Evolutionary conservation across 441 rosid species (phyloP).

Genomic region (Theobroma grandiflorum): DNA sequence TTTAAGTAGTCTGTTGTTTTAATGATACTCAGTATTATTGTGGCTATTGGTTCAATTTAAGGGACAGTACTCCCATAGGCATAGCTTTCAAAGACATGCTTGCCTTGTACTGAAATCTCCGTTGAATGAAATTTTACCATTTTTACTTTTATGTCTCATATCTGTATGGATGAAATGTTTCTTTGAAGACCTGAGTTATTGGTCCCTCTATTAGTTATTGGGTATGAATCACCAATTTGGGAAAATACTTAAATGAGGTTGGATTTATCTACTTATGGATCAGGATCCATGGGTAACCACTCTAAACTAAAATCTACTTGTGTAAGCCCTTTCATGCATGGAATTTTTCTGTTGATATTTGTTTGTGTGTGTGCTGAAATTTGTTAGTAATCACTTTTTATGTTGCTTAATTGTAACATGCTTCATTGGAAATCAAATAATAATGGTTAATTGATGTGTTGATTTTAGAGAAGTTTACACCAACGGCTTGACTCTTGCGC

Average conservation of each 20-base stretch:
- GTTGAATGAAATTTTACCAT: neutral
- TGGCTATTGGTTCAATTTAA: conserved; percentile 9
- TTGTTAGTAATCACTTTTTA: conserved; percentile 9
- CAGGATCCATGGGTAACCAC: neutral
- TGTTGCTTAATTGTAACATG: neutral
- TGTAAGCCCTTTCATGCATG: neutral
- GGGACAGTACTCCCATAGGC: conserved; percentile 5
- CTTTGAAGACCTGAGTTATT: neutral
- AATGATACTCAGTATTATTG: neutral
- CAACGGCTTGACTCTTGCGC: neutral
- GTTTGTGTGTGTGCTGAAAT: conserved; percentile 4
- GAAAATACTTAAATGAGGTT: neutral
- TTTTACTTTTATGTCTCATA: neutral
- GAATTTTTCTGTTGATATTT: neutral
- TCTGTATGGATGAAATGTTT: neutral
- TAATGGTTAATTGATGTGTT: neutral
- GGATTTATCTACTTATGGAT: conserved; percentile 8
- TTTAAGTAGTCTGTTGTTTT: neutral
- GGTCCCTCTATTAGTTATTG: neutral
- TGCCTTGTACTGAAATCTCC: neutral
- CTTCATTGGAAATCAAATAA: neutral
- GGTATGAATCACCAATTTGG: conserved; percentile 5
- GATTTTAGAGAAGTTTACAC: neutral
- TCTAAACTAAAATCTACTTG: conserved; percentile 13
- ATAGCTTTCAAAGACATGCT: conserved; percentile 2